These are phyloP conservation scores for Fabrea salina DNA, from an alignment of 169 alveolate genomes.

Conservation along the genomic window DNA sequence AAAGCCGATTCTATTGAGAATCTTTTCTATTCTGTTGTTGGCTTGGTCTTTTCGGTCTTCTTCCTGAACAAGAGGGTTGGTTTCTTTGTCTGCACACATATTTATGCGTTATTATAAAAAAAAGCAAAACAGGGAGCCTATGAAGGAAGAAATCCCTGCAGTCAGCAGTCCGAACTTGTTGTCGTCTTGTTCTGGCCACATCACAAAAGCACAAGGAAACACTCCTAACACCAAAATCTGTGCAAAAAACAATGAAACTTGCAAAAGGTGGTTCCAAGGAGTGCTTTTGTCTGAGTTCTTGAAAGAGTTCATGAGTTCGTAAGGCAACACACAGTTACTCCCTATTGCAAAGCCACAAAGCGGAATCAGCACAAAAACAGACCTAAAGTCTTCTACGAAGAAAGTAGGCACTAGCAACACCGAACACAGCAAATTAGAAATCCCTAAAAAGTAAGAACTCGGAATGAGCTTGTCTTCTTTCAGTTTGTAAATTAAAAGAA, in stretches of 20 bases:
- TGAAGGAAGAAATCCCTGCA: neutral
- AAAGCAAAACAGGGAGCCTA: neutral
- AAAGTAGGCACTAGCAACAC: neutral
- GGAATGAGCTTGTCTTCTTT: neutral
- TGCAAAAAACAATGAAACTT: neutral
- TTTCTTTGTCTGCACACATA: too few relatives aligned
- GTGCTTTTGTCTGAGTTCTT: neutral
- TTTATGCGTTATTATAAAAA: neutral
- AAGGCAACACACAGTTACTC: neutral
- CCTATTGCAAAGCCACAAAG: slow-evolving; percentile 15
- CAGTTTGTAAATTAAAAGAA: neutral
- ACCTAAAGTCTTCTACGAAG: neutral
- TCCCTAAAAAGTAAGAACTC: neutral
- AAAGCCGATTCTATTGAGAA: neutral
- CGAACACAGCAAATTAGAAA: neutral
- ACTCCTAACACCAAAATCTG: neutral
- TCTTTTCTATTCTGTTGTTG: too few relatives aligned
- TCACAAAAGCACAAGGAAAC: neutral
- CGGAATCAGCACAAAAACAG: neutral
- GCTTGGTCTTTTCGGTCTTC: too few relatives aligned
- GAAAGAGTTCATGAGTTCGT: neutral
- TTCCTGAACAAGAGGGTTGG: too few relatives aligned
- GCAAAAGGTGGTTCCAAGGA: neutral
- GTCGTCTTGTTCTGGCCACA: neutral
- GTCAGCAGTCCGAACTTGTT: neutral